phyloP scores from a whole-genome alignment of 176 grass and related monocot species.

The Typha latifolia region DNA sequence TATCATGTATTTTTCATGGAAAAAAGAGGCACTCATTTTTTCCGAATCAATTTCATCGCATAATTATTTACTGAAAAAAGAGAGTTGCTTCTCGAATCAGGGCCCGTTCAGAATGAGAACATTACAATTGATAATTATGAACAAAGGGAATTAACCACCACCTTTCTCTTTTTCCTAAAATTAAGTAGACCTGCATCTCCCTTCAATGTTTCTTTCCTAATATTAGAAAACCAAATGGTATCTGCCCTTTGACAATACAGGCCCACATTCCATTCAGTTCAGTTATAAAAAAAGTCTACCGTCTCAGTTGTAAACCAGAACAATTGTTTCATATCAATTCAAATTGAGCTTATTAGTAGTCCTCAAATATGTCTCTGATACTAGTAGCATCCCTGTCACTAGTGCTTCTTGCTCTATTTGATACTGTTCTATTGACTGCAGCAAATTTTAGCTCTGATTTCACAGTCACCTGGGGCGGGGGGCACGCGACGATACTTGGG shows the following conservation, averaged over 20 bases:
- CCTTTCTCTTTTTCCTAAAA: too few species aligned
- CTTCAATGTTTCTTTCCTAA: too few species aligned
- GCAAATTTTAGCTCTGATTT: slow-evolving; percentile 23
- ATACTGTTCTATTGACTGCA: slow-evolving; percentile 10
- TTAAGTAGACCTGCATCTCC: too few species aligned
- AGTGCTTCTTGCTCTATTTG: slow-evolving; percentile 11
- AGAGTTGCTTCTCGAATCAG: neutral
- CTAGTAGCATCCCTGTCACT: neutral
- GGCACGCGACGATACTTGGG: slow-evolving; percentile 4
- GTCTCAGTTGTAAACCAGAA: too few species aligned
- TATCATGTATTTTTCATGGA: neutral
- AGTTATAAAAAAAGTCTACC: too few species aligned
- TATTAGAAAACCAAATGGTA: too few species aligned
- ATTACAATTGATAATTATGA: too few species aligned
- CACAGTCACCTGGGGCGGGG: slow-evolving; percentile 12
- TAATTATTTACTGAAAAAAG: neutral
- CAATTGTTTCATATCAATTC: neutral
- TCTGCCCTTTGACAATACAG: too few species aligned
- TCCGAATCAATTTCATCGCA: neutral
- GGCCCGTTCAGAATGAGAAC: too few species aligned
- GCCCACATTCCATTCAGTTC: too few species aligned
- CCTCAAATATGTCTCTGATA: neutral
- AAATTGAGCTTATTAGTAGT: neutral
- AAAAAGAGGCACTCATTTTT: neutral
- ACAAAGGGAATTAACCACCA: too few species aligned